Base-by-base conservation (phyloP, 176 grass and related monocot species). In the Carex scoparia region DNA sequence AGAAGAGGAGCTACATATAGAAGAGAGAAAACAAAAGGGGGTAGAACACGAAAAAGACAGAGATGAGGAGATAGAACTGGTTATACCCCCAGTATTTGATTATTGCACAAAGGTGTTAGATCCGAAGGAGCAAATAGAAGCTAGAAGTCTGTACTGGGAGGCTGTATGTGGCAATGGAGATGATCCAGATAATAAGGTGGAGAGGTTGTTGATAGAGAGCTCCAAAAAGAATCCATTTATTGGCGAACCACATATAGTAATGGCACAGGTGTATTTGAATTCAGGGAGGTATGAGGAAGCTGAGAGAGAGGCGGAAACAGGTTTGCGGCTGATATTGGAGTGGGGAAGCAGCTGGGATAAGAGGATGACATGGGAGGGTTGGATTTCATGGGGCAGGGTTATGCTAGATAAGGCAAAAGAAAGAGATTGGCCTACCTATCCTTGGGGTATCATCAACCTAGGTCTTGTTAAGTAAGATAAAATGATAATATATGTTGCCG, bases 301-400 rank as follows among this genome's bases (percentile, higher is more conserved):
- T 0, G 69, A 85, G 83, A 30, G 55, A 69, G 73, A 90, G 61
- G 90, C 82, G 0, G 94, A 94, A 75, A 84, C 19, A 53, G 92
- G 94, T 10, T 80, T 97, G 14, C 84, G 63, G 54, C 65, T 94
- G 88, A 16, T 92, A 54, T 82, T 97, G 84, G 90, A 91, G 35
- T 97, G 94, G 94, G 94, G 94, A 35, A 89, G 85, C 73, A 86
- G 88, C 76, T 94, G 94, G 94, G 94, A 92, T 84, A 94, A 91
- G 87, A 89, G 92, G 64, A 92, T 97, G 94, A 79, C 83, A 12
- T 97, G 92, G 94, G 94, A 94, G 15, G 87, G 44, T 1, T 97
- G 94, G 94, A 91, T 92, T 33, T 86, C 94, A 0, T 97, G 90
- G 92, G 94, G 91, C 27, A 90, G 94, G 59, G 88, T 86, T 19